Conservation (phyloP, 495 filamentous ascomycete genomes). For the Aspergillus kassunensis region DNA sequence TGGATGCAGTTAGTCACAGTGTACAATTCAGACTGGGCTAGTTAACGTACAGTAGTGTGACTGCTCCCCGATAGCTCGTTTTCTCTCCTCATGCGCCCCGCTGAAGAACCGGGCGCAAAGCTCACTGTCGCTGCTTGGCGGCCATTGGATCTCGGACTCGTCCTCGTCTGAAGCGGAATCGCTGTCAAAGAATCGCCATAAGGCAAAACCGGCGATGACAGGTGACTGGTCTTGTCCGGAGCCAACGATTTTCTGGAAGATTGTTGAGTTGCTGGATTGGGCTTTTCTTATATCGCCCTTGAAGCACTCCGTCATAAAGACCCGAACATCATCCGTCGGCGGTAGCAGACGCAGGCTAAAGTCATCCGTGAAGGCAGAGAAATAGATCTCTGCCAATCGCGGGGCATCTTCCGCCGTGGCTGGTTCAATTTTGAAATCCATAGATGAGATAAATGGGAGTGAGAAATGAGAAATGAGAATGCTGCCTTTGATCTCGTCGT, state of each 20-base stretch:
- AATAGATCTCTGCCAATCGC: slow-evolving; percentile 1
- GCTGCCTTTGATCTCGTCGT: no score
- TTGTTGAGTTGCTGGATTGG: background rate
- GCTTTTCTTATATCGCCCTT: background rate
- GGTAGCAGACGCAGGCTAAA: slow-evolving; percentile 12
- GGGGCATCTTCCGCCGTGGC: background rate
- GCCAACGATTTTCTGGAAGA: slow-evolving; percentile 4
- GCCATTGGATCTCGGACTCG: background rate
- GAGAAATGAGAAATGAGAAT: no score
- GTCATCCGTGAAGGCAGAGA: slow-evolving; percentile 2
- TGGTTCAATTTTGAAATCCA: slow-evolving; percentile 8
- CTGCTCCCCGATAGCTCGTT: slow-evolving; percentile 2
- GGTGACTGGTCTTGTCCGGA: background rate
- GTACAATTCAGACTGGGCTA: background rate
- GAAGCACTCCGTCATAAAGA: slow-evolving; percentile 3
- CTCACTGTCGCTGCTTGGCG: slow-evolving; percentile 3
- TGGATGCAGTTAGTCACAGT: background rate
- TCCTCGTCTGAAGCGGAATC: background rate
- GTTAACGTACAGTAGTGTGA: slow-evolving; percentile 7
- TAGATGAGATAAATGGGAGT: no score
- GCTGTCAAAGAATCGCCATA: slow-evolving; percentile 1
- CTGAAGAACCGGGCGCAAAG: slow-evolving; percentile 9
- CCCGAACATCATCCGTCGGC: slow-evolving; percentile 1
- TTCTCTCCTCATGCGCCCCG: background rate
- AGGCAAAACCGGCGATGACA: slow-evolving; percentile 10